These are phyloP conservation scores for Areca catechu DNA, from an alignment of 176 grass and related monocot species.

Conservation along the genomic window DNA sequence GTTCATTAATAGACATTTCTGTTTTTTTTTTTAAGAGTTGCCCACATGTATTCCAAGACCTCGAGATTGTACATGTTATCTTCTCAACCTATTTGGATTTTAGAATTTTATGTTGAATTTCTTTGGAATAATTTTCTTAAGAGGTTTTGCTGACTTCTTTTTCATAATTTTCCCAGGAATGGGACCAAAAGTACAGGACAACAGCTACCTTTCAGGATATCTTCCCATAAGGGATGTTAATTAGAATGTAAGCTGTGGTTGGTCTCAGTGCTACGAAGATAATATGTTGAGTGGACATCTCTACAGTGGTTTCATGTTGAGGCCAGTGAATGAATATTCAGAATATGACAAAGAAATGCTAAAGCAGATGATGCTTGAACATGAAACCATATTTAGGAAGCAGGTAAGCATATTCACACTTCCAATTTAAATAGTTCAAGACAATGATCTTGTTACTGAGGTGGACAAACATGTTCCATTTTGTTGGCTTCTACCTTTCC, in stretches of 20 bases:
- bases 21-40: too few relatives aligned
- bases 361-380: conserved; percentile 70
- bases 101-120: too few relatives aligned
- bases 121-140: too few relatives aligned
- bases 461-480: background rate
- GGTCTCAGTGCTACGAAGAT: conserved; percentile 45
- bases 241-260: conserved; percentile 25
- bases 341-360: conserved; percentile 74
- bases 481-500: too few relatives aligned
- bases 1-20: too few relatives aligned
- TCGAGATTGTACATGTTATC: too few relatives aligned
- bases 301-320: conserved; percentile 31
- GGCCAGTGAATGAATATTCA: conserved; percentile 22
- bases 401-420: conserved; percentile 43
- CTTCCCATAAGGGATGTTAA: conserved; percentile 34
- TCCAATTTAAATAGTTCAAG: background rate
- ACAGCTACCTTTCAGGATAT: conserved; percentile 51
- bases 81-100: too few relatives aligned
- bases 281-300: conserved; percentile 27
- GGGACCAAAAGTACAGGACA: conserved; percentile 56
- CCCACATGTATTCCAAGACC: too few relatives aligned
- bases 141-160: too few relatives aligned
- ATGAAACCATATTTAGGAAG: conserved; percentile 80
- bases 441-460: background rate
- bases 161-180: conserved; percentile 22